Conservation (phyloP, 306 rosid genomes). For the Datisca glomerata region DNA sequence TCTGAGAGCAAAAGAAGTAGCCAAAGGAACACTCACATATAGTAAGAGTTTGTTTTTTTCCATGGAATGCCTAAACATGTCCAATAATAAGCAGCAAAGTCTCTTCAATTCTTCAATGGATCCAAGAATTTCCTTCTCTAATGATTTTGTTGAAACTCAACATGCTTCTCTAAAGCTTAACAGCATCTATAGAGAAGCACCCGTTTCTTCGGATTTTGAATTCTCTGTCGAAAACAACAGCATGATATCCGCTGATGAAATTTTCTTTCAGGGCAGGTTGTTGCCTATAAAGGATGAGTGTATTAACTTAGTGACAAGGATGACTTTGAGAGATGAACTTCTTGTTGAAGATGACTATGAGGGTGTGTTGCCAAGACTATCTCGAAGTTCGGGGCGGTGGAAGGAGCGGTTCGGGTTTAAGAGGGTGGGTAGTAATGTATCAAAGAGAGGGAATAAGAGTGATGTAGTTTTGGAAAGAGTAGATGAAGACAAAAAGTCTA, state of each 20-base stretch:
- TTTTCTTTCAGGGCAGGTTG: conserved; percentile 62
- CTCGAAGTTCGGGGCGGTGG: conserved; percentile 47
- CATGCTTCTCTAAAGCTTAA: conserved; percentile 43
- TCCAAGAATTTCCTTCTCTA: conserved; percentile 97
- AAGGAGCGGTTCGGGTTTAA: conserved; percentile 63
- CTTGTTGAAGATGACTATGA: conserved; percentile 44
- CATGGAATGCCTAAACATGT: conserved; percentile 32
- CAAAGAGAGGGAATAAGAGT: conserved; percentile 40
- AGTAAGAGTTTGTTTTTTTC: too few relatives aligned
- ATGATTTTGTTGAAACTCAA: conserved; percentile 68
- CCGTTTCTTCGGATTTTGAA: conserved; percentile 89
- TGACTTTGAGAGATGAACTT: conserved; percentile 11
- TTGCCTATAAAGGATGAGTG: conserved; percentile 50
- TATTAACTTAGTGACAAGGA: too few relatives aligned
- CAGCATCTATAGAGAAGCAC: conserved; percentile 68
- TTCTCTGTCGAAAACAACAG: conserved; percentile 59
- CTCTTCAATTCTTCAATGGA: conserved; percentile 35
- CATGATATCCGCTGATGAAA: conserved; percentile 82
- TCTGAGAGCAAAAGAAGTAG: conserved; percentile 4
- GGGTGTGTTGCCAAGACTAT: conserved; percentile 54
- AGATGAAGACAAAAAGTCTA: conserved; percentile 41
- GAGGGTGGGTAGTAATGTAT: conserved; percentile 21
- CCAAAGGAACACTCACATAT: too few relatives aligned
- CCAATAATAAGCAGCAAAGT: conserved; percentile 25
- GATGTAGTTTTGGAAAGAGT: conserved; percentile 41